Base-by-base conservation (phyloP, 2,329 filamentous ascomycete genomes). In the Scytalidium sp. region DNA sequence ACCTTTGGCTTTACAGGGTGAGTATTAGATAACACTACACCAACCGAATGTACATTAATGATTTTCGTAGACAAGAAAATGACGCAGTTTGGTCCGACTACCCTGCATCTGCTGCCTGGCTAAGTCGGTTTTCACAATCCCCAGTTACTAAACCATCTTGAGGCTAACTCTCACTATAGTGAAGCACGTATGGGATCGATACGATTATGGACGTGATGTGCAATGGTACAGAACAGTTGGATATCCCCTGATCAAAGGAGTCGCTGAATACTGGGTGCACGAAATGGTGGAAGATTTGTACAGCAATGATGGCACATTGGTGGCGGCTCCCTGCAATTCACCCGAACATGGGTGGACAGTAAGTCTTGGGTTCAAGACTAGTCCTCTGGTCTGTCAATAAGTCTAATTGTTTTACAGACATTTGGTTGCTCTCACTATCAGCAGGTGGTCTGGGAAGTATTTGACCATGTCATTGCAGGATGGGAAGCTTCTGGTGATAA, bases 301-400 rank as follows among this genome's bases (percentile, higher is more conserved):
- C 61, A 72, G 63, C 55, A 67, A 74, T 3, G 78, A 81, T 46
- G 69, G 70, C n/a, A 73, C 71, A 0, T 67, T 80, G 6, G 76
- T 81, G 0, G 76, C 75, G 2, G 79, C 77, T 54, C 78, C 78
- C 0, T 81, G 78, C 60, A 80, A 75, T 49, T 77, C 74, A 20
- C 75, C 79, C 2, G 78, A 81, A 57, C 75, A 76, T 32, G 77
- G 78, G 0, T 70, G 70, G 1, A 73, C 71, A 10, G 41, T 43
- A 43, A 43, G 41, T 43, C n/a, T n/a, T n/a, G n/a, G 8, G 4
- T 19, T 6, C 7, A 23, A 19, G 6, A 15, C 19, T 43, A 43
- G n/a, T 43, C 41, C 19, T 43, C 9, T 10, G 5, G n/a, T 20
- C 41, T 11, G 15, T 19, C 22, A 19, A 43, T 43, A 43, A 43